A percentile compares a stretch with the other conserved stretches of the same genome.
These are phyloP conservation scores for Alternaria gansuensis DNA, from an alignment of 2,329 filamentous ascomycete species.

Conservation along the genomic window DNA sequence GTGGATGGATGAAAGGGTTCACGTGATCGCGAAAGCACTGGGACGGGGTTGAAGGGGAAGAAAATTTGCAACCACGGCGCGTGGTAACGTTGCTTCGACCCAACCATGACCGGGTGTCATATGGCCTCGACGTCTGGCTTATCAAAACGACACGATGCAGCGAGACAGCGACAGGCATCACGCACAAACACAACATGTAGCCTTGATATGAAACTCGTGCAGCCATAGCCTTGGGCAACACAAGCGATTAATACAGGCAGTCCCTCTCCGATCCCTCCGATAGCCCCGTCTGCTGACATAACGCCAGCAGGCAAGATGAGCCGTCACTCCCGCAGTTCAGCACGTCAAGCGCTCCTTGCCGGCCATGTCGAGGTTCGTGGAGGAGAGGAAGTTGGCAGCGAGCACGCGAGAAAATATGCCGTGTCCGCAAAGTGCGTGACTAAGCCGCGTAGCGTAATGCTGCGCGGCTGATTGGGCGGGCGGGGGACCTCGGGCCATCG, in stretches of 20 bases:
- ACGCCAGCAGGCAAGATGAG: constrained; percentile 50
- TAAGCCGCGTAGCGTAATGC: constrained; percentile 32
- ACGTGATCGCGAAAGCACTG: not conserved
- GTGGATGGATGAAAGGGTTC: not conserved
- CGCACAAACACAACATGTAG: constrained; percentile 49
- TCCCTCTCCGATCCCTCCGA: constrained; percentile 57
- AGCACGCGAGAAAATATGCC: constrained; percentile 48
- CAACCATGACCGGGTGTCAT: not conserved
- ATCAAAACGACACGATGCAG: not conserved
- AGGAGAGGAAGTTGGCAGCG: constrained; percentile 27
- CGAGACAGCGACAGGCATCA: not conserved
- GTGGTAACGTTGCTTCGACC: constrained; percentile 8
- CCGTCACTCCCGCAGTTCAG: constrained; percentile 51
- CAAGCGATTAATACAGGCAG: constrained; percentile 64
- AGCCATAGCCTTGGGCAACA: constrained; percentile 53
- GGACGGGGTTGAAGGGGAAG: not conserved
- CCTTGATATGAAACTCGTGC: constrained; percentile 65
- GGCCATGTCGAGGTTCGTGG: constrained; percentile 55
- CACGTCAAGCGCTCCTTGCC: constrained; percentile 44
- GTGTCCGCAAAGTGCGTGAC: constrained; percentile 34
- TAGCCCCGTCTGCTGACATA: constrained; percentile 51
- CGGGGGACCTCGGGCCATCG: constrained; percentile 39
- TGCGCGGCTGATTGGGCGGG: constrained; percentile 39
- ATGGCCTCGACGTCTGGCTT: not conserved
- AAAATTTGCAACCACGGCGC: constrained; percentile 4